phyloP scores from a whole-genome alignment of 805 yeast genomes.

The Yarrowia deformans region DNA sequence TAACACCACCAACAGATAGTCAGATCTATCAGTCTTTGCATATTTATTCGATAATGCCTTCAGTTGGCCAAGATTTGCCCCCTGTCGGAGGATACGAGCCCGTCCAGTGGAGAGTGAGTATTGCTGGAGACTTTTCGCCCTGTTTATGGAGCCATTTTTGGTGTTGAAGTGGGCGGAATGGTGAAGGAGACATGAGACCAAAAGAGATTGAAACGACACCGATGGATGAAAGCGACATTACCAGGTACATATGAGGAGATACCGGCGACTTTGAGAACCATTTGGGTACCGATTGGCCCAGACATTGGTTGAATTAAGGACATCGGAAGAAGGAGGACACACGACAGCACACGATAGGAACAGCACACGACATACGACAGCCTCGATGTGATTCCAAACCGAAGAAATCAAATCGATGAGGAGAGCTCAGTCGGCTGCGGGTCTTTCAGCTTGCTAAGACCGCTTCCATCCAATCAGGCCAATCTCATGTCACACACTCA shows the following conservation, averaged over 20 bases:
- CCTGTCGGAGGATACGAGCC: conserved; percentile 87
- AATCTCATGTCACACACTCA: not conserved
- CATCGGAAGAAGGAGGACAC: not conserved
- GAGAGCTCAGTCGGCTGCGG: not conserved
- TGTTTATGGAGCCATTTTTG: not conserved
- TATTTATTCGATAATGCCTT: conserved; percentile 32
- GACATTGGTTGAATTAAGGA: not conserved
- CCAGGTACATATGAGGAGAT: not conserved
- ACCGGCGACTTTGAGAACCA: too few relatives aligned
- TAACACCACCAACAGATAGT: conserved; percentile 36
- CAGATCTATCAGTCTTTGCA: conserved; percentile 34
- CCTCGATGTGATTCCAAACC: not conserved
- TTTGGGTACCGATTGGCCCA: not conserved
- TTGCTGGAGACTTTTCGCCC: not conserved
- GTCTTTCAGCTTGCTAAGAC: not conserved
- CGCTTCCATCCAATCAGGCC: not conserved
- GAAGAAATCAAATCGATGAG: not conserved
- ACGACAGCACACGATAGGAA: not conserved
- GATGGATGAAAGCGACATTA: not conserved
- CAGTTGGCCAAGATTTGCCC: conserved; percentile 73
- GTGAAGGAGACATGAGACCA: not conserved
- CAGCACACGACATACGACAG: not conserved
- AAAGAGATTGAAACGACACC: not conserved
- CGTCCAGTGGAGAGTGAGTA: conserved; percentile 74
- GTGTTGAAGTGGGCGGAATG: not conserved